Percentiles rank a stretch among this genome's conserved stretches.
phyloP scores from a whole-genome alignment of 352 stramenopile species.

The Discostella stelligera region DNA sequence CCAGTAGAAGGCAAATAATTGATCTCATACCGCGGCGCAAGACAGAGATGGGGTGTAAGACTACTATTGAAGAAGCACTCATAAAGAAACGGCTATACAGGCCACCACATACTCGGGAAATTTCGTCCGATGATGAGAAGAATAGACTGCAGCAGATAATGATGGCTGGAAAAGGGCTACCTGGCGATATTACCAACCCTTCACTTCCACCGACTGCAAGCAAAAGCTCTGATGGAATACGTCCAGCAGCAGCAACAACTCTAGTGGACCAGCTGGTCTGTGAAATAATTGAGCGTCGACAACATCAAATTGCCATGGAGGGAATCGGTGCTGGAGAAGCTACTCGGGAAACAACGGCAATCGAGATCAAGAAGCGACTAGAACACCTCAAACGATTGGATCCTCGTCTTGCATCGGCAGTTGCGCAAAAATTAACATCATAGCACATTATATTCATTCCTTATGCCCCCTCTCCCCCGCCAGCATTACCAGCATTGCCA shows the following conservation, averaged over 20 bases:
- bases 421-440: slow-evolving; percentile 18
- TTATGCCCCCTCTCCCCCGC: too few species aligned
- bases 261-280: slow-evolving; percentile 39
- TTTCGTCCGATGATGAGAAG: slow-evolving; percentile 37
- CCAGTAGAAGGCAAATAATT: not conserved
- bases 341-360: slow-evolving; percentile 20
- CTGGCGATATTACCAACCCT: slow-evolving; percentile 17
- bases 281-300: slow-evolving; percentile 38
- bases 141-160: slow-evolving; percentile 26
- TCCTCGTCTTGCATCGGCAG: slow-evolving; percentile 12
- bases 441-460: not conserved
- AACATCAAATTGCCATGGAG: slow-evolving; percentile 45
- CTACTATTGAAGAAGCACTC: slow-evolving; percentile 13
- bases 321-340: slow-evolving; percentile 25
- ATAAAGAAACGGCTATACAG: slow-evolving; percentile 29
- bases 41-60: slow-evolving; percentile 18
- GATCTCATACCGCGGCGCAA: slow-evolving; percentile 32
- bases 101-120: slow-evolving; percentile 13
- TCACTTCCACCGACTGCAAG: not conserved
- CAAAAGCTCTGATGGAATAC: not conserved
- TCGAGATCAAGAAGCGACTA: slow-evolving; percentile 32
- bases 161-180: slow-evolving; percentile 11
- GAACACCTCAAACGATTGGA: slow-evolving; percentile 33
- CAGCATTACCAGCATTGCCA: too few species aligned
- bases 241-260: slow-evolving; percentile 3